Evolutionary conservation across 352 stramenopile species (phyloP).

Genomic region (Phytophthora hibernalis): DNA sequence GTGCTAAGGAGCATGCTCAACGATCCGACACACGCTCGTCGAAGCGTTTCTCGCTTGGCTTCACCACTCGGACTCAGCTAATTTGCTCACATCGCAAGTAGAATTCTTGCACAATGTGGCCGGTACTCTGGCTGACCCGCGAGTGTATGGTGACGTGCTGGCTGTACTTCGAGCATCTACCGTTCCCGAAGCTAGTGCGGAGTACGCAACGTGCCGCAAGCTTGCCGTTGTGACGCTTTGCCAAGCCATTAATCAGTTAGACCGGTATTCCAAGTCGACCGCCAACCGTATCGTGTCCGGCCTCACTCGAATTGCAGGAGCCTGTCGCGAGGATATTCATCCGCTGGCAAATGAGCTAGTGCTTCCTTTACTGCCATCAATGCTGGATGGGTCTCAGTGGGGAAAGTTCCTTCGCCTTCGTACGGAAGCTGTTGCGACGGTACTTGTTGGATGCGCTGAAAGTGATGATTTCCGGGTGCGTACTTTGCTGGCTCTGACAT

Average conservation of each 20-base stretch:
- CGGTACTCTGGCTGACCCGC: slow-evolving; percentile 74
- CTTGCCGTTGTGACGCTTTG: slow-evolving; percentile 47
- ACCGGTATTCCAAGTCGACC: slow-evolving; percentile 81
- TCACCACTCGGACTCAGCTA: slow-evolving; percentile 48
- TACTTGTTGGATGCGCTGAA: slow-evolving; percentile 50
- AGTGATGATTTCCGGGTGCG: slow-evolving; percentile 51
- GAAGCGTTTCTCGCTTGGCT: slow-evolving; percentile 76
- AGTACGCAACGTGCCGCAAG: slow-evolving; percentile 40
- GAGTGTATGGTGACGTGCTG: slow-evolving; percentile 72
- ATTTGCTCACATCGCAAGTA: slow-evolving; percentile 37
- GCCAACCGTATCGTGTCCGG: slow-evolving; percentile 61
- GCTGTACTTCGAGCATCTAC: slow-evolving; percentile 41
- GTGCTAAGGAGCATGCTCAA: slow-evolving; percentile 63
- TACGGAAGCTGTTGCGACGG: slow-evolving; percentile 55
- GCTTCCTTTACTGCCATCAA: slow-evolving; percentile 46
- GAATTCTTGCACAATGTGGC: slow-evolving; percentile 68
- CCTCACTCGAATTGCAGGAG: slow-evolving; percentile 56
- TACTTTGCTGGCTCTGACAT: slow-evolving; percentile 1
- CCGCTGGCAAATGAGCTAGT: slow-evolving; percentile 58
- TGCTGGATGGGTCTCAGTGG: slow-evolving; percentile 60
- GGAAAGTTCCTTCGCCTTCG: slow-evolving; percentile 55
- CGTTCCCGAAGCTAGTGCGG: slow-evolving; percentile 34
- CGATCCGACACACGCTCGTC: slow-evolving; percentile 65
- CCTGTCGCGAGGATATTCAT: slow-evolving; percentile 47
- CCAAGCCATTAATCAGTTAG: slow-evolving; percentile 62